Conservation (phyloP, 2,329 filamentous ascomycete species). For the Trichoderma sp. region DNA sequence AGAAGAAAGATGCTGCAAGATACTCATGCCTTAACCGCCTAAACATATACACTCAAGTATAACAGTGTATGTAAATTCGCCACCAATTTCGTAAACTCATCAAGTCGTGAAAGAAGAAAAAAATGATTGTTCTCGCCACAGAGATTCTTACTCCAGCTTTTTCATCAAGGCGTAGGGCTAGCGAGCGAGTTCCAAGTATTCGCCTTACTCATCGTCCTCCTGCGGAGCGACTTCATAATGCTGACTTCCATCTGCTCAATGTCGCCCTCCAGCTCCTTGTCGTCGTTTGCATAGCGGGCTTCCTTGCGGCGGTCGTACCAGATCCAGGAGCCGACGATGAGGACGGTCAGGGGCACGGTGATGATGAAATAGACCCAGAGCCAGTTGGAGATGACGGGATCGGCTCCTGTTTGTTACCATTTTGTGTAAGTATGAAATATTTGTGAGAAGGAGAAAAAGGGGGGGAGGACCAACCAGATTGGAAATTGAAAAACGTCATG, state of each 20-base stretch:
- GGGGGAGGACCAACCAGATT: slow-evolving; percentile 43
- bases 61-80: background rate
- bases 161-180: slow-evolving; percentile 34
- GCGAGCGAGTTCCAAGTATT: slow-evolving; percentile 56
- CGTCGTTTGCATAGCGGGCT: slow-evolving; percentile 52
- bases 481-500: slow-evolving; percentile 70
- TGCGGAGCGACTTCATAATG: slow-evolving; percentile 60
- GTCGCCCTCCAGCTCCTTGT: slow-evolving; percentile 56
- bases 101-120: background rate
- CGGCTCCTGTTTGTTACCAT: slow-evolving; percentile 36
- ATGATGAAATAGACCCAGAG: slow-evolving; percentile 69
- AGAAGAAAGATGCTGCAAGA: background rate
- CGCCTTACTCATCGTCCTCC: slow-evolving; percentile 60
- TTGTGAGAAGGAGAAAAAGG: background rate
- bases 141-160: background rate
- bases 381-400: slow-evolving; percentile 52
- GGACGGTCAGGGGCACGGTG: slow-evolving; percentile 60
- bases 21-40: background rate
- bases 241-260: slow-evolving; percentile 61
- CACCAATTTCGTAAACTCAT: background rate
- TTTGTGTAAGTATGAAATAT: background rate
- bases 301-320: slow-evolving; percentile 57
- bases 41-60: background rate
- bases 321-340: slow-evolving; percentile 60
- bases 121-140: background rate